Evolutionary conservation across 2,329 filamentous ascomycete genomes (phyloP).

Genomic region (Colletotrichum cuscutae): DNA sequence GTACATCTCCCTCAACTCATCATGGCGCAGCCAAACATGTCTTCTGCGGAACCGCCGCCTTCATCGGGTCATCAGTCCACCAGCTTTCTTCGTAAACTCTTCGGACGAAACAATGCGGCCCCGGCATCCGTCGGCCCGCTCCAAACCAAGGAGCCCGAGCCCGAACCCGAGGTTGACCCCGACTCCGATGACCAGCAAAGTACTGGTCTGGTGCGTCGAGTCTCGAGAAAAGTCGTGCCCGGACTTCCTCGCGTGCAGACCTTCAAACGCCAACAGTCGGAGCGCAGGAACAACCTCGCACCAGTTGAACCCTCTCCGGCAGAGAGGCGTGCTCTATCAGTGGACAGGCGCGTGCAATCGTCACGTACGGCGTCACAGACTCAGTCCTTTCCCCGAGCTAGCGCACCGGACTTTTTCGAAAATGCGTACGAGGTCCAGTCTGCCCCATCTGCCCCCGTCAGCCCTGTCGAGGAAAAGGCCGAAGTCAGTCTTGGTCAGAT

Average conservation of each 20-base stretch:
- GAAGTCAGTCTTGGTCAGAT: constrained; percentile 38
- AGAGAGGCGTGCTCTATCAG: constrained; percentile 78
- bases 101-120: constrained; percentile 33
- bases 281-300: constrained; percentile 78
- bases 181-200: constrained; percentile 42
- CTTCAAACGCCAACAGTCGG: constrained; percentile 85
- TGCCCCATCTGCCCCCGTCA: constrained; percentile 43
- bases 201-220: constrained; percentile 52
- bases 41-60: constrained; percentile 21
- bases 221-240: constrained; percentile 74
- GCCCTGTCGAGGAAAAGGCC: constrained; percentile 46
- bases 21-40: constrained; percentile 33
- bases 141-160: constrained; percentile 27
- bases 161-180: constrained; percentile 37
- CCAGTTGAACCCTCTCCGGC: constrained; percentile 70
- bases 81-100: constrained; percentile 35
- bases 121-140: constrained; percentile 23
- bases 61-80: constrained; percentile 19
- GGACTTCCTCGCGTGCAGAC: constrained; percentile 81
- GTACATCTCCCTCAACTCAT: not conserved
- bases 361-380: constrained; percentile 47
- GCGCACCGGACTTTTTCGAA: constrained; percentile 58
- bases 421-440: constrained; percentile 40
- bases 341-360: constrained; percentile 60
- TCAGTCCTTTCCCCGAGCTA: constrained; percentile 55